Base-by-base conservation (phyloP, 2,329 filamentous ascomycete genomes). In the Diplodia seriata region DNA sequence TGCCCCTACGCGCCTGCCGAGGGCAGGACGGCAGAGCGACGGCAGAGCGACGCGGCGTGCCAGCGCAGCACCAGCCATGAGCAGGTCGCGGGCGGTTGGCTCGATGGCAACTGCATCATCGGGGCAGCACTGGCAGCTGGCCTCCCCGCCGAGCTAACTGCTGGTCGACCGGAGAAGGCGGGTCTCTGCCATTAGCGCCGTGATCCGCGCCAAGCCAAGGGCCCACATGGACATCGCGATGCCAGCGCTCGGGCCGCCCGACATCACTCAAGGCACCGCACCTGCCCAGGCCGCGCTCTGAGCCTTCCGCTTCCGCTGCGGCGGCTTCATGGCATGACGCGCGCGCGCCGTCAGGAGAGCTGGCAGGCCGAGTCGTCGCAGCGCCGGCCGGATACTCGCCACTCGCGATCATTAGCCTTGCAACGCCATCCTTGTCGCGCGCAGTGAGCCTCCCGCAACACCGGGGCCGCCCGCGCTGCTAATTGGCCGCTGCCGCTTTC, bases 161-260 rank as follows among this genome's bases (percentile, higher is more conserved):
- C n/a, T 47, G 56, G 14, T 23, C 56, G 26, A 18, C 57, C 57
- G 57, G 57, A 62, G 57, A 20, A 49, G 57, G 57, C 57, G 57
- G 57, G 57, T 62, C 40, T 49, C 40, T 33, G 20, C 26, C 43
- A 20, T 33, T 59, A 59, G 57, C 40, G 40, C 56, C 36, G 40
- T 59, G 56, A 59, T 59, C 56, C 56, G 56, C 56, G 56, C 56
- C 56, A 59, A 59, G 56, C 38, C 38, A 47, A 56, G 31, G 31
- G 56, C 56, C 56, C 56, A 47, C 43, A 47, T 47, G 43, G 36
- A 59, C 56, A 59, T 59, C 56, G 40, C 56, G 56, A 59, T 47
- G 54, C 54, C 54, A 56, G 54, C 56, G 56, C 56, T 59, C 56
- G 56, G 56, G 20, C 56, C 56, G 56, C 7, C 54, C 31, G 26